Conservation (phyloP, 2,329 filamentous ascomycete species). For the Pestalotiopsis sp. region DNA sequence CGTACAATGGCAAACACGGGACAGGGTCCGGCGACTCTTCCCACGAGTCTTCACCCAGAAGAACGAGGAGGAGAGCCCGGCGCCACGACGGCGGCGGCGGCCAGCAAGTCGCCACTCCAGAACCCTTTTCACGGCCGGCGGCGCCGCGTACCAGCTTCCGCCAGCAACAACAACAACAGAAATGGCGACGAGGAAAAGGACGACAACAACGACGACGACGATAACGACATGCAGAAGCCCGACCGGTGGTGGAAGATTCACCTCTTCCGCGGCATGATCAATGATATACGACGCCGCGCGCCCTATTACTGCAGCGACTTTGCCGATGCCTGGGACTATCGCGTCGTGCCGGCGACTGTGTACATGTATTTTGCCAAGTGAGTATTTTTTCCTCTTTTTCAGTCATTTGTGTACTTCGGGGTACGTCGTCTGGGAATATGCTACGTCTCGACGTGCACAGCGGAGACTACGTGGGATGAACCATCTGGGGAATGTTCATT, state of each 20-base stretch:
- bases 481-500: constrained; percentile 12
- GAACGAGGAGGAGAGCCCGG: neutral
- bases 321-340: constrained; percentile 87
- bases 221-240: neutral
- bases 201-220: neutral
- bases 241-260: constrained; percentile 72
- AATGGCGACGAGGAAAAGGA: neutral
- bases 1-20: neutral
- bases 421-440: neutral
- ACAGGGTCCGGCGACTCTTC: neutral
- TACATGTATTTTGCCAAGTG: constrained; percentile 98
- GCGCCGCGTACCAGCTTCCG: neutral
- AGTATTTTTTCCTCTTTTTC: constrained; percentile 24
- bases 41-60: neutral
- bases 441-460: neutral
- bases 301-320: constrained; percentile 85
- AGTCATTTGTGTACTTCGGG: neutral
- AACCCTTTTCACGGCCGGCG: neutral
- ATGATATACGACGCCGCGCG: constrained; percentile 73
- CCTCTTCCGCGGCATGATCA: constrained; percentile 78
- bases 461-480: neutral
- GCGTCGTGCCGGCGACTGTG: constrained; percentile 82
- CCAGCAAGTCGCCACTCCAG: neutral
- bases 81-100: neutral
- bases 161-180: neutral